These are phyloP conservation scores for Kregervanrija delftensis DNA, from an alignment of 805 yeast species.

Conservation along the genomic window DNA sequence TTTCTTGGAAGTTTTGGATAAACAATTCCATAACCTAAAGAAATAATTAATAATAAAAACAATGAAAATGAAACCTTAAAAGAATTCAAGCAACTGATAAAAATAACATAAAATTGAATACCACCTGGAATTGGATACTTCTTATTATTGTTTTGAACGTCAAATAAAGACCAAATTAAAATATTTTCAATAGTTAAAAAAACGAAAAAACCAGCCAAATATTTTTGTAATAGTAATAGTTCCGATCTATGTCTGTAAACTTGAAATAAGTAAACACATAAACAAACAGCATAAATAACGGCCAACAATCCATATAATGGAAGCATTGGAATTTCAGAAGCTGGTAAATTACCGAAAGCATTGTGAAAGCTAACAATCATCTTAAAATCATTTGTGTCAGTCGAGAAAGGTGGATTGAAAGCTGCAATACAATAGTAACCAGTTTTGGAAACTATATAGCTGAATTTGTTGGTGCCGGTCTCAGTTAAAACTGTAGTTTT, in stretches of 20 bases:
- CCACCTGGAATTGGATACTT: constrained; percentile 29
- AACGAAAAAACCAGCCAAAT: constrained; percentile 77
- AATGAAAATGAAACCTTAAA: constrained; percentile 81
- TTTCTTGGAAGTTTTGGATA: constrained; percentile 73
- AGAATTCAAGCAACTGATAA: constrained; percentile 74
- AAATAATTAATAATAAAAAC: constrained; percentile 76
- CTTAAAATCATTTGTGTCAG: constrained; percentile 35
- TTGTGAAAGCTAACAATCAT: constrained; percentile 81
- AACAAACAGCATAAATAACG: constrained; percentile 71
- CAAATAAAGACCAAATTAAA: constrained; percentile 88
- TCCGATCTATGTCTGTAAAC: constrained; percentile 82
- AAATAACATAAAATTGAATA: constrained; percentile 66
- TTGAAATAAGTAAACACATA: constrained; percentile 79
- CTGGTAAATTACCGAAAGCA: constrained; percentile 85
- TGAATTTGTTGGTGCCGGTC: constrained; percentile 52
- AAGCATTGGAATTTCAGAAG: constrained; percentile 84
- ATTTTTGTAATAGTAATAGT: constrained; percentile 82
- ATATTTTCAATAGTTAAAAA: constrained; percentile 80
- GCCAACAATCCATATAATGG: constrained; percentile 85
- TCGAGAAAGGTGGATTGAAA: constrained; percentile 34
- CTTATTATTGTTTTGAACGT: constrained; percentile 57
- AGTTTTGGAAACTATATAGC: constrained; percentile 62
- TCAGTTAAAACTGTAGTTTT: constrained; percentile 48
- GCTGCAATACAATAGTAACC: constrained; percentile 93
- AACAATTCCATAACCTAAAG: constrained; percentile 93